Percentiles rank a stretch among this genome's conserved stretches.
phyloP scores from a whole-genome alignment of 768 basidiomycete species.

The Suillus plorans region DNA sequence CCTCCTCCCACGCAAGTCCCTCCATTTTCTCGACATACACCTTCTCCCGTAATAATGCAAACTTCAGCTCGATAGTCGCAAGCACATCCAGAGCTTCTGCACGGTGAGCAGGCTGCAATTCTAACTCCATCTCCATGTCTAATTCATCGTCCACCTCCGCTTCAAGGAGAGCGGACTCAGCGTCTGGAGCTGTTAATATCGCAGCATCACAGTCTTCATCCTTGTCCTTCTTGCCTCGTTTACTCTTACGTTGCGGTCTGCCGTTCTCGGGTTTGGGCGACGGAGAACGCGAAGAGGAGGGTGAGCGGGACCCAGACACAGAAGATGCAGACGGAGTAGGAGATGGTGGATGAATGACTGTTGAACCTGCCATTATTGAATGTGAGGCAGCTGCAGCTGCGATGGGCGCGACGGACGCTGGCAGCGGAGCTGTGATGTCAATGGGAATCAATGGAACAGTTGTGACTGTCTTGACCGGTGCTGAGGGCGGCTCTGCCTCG shows the following conservation, averaged over 20 bases:
- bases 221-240: slow-evolving; percentile 16
- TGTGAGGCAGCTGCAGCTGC: slow-evolving; percentile 41
- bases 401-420: slow-evolving; percentile 26
- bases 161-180: slow-evolving; percentile 9
- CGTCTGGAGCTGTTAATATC: background rate
- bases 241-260: slow-evolving; percentile 19
- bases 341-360: slow-evolving; percentile 38
- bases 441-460: slow-evolving; percentile 5
- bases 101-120: slow-evolving; percentile 78
- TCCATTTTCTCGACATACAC: slow-evolving; percentile 96
- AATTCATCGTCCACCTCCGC: slow-evolving; percentile 37
- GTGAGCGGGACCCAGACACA: slow-evolving; percentile 31
- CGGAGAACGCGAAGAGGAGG: slow-evolving; percentile 41
- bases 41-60: slow-evolving; percentile 81
- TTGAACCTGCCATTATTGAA: slow-evolving; percentile 50
- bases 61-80: slow-evolving; percentile 89
- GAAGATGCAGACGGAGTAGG: slow-evolving; percentile 38
- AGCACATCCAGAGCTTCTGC: slow-evolving; percentile 88
- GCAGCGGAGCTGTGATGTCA: slow-evolving; percentile 15
- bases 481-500: slow-evolving; percentile 19
- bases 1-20: slow-evolving; percentile 83
- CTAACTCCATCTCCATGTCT: slow-evolving; percentile 55
- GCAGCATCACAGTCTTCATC: slow-evolving; percentile 15
- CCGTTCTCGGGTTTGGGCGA: slow-evolving; percentile 34
- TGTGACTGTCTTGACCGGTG: background rate